Evolutionary conservation across 805 yeast genomes (phyloP), one percentile per base, ranked within the genome.

Genomic region (Saccharomycopsis lassenensis): DNA sequence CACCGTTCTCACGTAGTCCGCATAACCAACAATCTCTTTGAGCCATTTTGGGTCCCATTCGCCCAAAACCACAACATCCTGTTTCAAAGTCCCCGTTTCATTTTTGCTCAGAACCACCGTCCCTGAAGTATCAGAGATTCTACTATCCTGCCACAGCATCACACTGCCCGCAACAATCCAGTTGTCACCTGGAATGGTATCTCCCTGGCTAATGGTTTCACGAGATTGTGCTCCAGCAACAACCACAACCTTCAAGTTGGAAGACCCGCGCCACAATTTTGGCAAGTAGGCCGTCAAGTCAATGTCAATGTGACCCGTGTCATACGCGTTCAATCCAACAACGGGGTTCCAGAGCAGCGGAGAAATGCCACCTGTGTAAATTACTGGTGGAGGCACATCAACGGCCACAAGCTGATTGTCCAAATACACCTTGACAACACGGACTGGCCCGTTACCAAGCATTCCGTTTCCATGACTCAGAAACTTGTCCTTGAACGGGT

Each of bases 321-420:
- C 93, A 56, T 75, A 82, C 1, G 94, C 77, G 40, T 74, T 68
- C 14, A 69, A 65, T 2, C 83, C 76, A 5, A 84, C 94, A 43
- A 81, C 71, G 3, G 93, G 84, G 33, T 69, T 65, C 95, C 95
- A 85, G 31, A 84, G 58, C 3, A 77, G 65, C 1, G 95, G 94
- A 1, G 86, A 70, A 23, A 76, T 58, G 2, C 94, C 94, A 5
- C 94, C 94, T 1, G 94, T 74, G 57, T 66, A 85, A 11, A 85
- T 67, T 5, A 76, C 71, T 1, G 89, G 87, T 46, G 70, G 73
- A 2, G 94, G 93, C 18, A 74, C 61, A 20, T 68, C 69, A 3
- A 74, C 59, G 2, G 77, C 77, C 5, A 83, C 68, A 34, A 78
- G 65, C 18, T 62, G 47, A 21, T 70, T 83, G 46, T 76, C 67